Conservation (phyloP, 441 rosid species). For the Mallotus japonicus region DNA sequence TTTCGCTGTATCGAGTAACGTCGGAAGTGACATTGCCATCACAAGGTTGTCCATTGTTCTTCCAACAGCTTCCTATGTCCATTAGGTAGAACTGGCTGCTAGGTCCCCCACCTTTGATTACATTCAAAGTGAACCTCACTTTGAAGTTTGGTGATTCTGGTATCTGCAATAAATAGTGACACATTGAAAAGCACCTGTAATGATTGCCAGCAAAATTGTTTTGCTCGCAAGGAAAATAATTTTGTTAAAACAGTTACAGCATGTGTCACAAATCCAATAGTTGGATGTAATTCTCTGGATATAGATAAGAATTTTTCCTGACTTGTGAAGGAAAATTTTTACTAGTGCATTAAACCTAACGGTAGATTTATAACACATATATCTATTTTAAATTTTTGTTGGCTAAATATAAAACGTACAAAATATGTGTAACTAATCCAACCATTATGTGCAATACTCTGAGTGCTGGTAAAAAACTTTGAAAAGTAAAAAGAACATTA, state of each 20-base stretch:
- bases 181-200: slow-evolving; percentile 8
- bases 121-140: slow-evolving; percentile 57
- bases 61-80: slow-evolving; percentile 87
- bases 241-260: no score
- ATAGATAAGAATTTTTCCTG: no score
- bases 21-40: slow-evolving; percentile 63
- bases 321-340: no score
- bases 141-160: slow-evolving; percentile 71
- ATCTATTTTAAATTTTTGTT: no score
- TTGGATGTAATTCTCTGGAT: no score
- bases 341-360: no score
- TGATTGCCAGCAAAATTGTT: slow-evolving; percentile 4
- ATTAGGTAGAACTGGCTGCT: slow-evolving; percentile 69
- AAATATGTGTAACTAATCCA: no score
- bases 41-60: slow-evolving; percentile 69
- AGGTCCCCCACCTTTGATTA: slow-evolving; percentile 66
- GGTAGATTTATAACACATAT: no score
- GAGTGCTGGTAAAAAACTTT: no score
- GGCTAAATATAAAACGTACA: no score
- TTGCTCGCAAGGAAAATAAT: slow-evolving; percentile 24
- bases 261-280: background rate
- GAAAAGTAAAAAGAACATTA: background rate
- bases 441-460: no score
- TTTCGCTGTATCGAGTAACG: slow-evolving; percentile 73
- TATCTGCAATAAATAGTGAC: slow-evolving; percentile 33